A percentile compares a stretch with the other conserved stretches of the same genome.
phyloP scores from a whole-genome alignment of 768 basidiomycete genomes.

The Hericium alpestre region DNA sequence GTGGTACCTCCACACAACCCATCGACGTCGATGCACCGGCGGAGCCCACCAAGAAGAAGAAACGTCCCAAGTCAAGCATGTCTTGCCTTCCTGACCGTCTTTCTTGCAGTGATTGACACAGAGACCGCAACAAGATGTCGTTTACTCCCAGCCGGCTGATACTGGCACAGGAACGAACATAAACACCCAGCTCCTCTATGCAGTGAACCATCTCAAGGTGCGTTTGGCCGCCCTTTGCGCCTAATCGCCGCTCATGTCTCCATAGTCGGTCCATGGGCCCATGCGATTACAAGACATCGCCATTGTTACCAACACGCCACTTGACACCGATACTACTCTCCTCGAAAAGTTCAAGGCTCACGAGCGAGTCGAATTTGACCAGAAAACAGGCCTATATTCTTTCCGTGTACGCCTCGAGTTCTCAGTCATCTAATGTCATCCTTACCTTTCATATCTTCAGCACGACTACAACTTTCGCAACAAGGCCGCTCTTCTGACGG shows the following conservation, averaged over 20 bases:
- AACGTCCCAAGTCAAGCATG: constrained; percentile 55
- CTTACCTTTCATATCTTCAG: constrained; percentile 27
- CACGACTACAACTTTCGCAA: constrained; percentile 81
- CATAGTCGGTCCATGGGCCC: constrained; percentile 60
- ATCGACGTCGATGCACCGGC: constrained; percentile 19
- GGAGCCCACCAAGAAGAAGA: constrained; percentile 31
- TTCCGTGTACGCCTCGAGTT: constrained; percentile 52
- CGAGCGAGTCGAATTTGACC: constrained; percentile 69
- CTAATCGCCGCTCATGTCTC: not conserved
- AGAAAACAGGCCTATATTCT: constrained; percentile 75
- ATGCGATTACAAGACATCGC: constrained; percentile 85
- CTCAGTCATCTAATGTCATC: not conserved
- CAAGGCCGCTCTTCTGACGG: constrained; percentile 72
- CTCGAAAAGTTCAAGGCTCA: constrained; percentile 77
- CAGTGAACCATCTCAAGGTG: constrained; percentile 74
- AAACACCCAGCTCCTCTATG: constrained; percentile 81
- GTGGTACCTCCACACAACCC: constrained; percentile 27
- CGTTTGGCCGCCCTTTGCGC: constrained; percentile 7
- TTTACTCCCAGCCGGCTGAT: constrained; percentile 83
- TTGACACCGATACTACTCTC: constrained; percentile 60
- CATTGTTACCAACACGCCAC: constrained; percentile 65
- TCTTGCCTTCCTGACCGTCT: constrained; percentile 16
- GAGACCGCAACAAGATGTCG: constrained; percentile 38
- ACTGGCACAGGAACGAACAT: constrained; percentile 72
- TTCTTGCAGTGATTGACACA: constrained; percentile 11